Conservation (phyloP, 352 stramenopile genomes). For the Aphanomyces astaci region DNA sequence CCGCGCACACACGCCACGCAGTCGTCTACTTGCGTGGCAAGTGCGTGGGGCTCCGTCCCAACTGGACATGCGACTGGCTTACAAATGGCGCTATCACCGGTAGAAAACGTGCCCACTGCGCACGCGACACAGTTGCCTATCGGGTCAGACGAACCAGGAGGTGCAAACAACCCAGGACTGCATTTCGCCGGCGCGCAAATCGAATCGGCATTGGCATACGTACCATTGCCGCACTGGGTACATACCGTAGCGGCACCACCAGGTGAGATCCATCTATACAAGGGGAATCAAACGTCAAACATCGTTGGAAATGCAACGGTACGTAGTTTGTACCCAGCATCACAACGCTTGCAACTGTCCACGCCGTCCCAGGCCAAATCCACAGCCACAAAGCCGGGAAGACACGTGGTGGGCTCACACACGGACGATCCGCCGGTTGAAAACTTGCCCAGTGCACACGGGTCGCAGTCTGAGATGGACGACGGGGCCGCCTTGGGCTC, state of each 20-base stretch:
- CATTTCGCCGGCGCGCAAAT: slow-evolving; percentile 33
- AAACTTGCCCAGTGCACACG: slow-evolving; percentile 33
- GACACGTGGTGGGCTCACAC: slow-evolving; percentile 31
- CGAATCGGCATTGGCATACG: slow-evolving; percentile 26
- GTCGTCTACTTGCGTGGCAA: slow-evolving; percentile 35
- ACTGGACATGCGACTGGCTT: slow-evolving; percentile 26
- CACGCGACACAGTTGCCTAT: slow-evolving; percentile 30
- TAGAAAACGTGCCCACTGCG: slow-evolving; percentile 31
- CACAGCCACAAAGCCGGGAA: slow-evolving; percentile 28
- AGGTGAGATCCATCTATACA: slow-evolving; percentile 30
- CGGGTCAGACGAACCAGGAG: slow-evolving; percentile 24
- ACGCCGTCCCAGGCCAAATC: slow-evolving; percentile 30
- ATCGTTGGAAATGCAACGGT: slow-evolving; percentile 30
- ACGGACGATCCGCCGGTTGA: slow-evolving; percentile 27
- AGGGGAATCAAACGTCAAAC: too few species aligned
- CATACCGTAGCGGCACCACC: slow-evolving; percentile 31
- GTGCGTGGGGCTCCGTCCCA: slow-evolving; percentile 33
- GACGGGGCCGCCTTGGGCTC: slow-evolving; percentile 27
- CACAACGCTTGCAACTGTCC: slow-evolving; percentile 30
- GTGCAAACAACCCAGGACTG: slow-evolving; percentile 27
- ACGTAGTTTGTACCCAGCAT: slow-evolving; percentile 25
- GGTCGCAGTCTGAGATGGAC: slow-evolving; percentile 27
- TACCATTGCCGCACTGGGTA: slow-evolving; percentile 29
- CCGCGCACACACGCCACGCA: slow-evolving; percentile 41
- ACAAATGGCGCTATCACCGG: slow-evolving; percentile 31